phyloP scores from a whole-genome alignment of 805 yeast genomes.

The Torulaspora indica region DNA sequence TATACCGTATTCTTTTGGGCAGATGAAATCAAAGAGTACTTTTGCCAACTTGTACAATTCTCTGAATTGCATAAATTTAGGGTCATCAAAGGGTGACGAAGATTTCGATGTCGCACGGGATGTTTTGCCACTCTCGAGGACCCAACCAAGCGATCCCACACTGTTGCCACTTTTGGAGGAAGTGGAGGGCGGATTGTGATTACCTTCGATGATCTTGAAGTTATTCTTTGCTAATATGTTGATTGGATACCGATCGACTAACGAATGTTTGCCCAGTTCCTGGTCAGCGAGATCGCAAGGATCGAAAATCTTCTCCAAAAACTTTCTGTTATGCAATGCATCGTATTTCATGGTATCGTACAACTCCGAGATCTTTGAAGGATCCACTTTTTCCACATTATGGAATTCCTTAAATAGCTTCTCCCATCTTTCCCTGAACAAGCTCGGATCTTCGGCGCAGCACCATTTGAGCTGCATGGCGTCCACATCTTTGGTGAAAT shows the following conservation, averaged over 20 bases:
- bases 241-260: slow-evolving; percentile 69
- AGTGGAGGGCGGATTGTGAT: slow-evolving; percentile 13
- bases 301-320: slow-evolving; percentile 75
- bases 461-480: slow-evolving; percentile 84
- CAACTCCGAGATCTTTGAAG: slow-evolving; percentile 91
- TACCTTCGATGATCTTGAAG: slow-evolving; percentile 51
- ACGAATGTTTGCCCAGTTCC: slow-evolving; percentile 37
- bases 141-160: slow-evolving; percentile 75
- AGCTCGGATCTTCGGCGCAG: slow-evolving; percentile 87
- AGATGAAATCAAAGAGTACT: slow-evolving; percentile 91
- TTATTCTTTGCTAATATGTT: slow-evolving; percentile 72
- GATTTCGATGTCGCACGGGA: slow-evolving; percentile 23
- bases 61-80: slow-evolving; percentile 71
- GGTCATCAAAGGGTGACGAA: slow-evolving; percentile 63
- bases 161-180: slow-evolving; percentile 23
- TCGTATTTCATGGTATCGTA: slow-evolving; percentile 99
- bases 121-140: slow-evolving; percentile 43
- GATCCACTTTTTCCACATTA: slow-evolving; percentile 93
- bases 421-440: slow-evolving; percentile 96
- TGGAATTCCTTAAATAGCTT: slow-evolving; percentile 88
- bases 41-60: slow-evolving; percentile 88
- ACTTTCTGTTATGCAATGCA: slow-evolving; percentile 90
- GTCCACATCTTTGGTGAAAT: slow-evolving; percentile 58
- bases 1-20: slow-evolving; percentile 98
- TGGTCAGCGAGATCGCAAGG: slow-evolving; percentile 42